phyloP scores from a whole-genome alignment of 495 filamentous ascomycete species.

The Neurospora sp. region DNA sequence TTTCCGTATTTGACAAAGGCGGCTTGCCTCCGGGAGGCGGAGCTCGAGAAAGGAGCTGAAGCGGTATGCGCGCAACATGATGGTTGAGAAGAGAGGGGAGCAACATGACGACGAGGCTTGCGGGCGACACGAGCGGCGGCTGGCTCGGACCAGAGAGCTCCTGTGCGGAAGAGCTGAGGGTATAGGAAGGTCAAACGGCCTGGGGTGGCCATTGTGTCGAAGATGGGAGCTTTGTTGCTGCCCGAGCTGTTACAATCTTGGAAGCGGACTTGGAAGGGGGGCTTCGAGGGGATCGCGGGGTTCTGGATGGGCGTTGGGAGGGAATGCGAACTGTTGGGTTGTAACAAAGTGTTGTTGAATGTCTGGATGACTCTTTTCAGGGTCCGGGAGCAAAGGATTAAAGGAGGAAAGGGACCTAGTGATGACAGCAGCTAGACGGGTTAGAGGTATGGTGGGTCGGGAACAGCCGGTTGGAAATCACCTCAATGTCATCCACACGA shows the following conservation, averaged over 20 bases:
- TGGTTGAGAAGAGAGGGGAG: conserved; percentile 2
- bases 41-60: conserved; percentile 18
- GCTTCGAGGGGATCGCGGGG: not conserved
- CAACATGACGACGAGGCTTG: conserved; percentile 12
- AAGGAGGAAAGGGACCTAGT: not conserved
- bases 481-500: not conserved
- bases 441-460: not conserved
- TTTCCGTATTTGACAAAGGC: conserved; percentile 45
- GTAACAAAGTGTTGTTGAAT: not conserved
- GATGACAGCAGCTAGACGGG: not conserved
- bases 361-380: not conserved
- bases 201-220: conserved; percentile 46
- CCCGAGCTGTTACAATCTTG: not conserved
- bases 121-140: conserved; percentile 13
- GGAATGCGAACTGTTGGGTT: not conserved
- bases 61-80: conserved; percentile 16
- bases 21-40: conserved; percentile 21
- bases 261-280: not conserved
- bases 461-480: not conserved
- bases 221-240: not conserved
- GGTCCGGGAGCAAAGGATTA: not conserved
- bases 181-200: conserved; percentile 65
- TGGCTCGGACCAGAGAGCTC: conserved; percentile 27
- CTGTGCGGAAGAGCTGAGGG: conserved; percentile 50
- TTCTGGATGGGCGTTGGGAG: not conserved